phyloP scores from a whole-genome alignment of 768 basidiomycete species.

The Cubamyces sp. region DNA sequence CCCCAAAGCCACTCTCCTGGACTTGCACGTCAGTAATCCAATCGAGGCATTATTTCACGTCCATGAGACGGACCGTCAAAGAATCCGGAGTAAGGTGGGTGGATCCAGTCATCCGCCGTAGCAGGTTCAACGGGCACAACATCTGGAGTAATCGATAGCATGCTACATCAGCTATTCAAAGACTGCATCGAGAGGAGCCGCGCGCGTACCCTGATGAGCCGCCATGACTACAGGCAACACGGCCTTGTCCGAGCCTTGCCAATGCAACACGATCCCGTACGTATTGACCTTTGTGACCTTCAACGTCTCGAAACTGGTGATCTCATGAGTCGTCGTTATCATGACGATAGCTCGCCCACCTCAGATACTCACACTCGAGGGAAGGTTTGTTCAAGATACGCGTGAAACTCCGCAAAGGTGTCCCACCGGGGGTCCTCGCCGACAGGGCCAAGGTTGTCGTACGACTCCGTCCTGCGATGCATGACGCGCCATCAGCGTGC shows the following conservation, averaged over 20 bases:
- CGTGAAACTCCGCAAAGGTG: conserved; percentile 40
- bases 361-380: conserved; percentile 55
- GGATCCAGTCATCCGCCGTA: conserved; percentile 49
- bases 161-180: background rate
- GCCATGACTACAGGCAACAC: conserved; percentile 58
- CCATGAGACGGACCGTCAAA: conserved; percentile 37
- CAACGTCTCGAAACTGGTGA: conserved; percentile 42
- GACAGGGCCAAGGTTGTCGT: conserved; percentile 49
- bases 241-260: conserved; percentile 52
- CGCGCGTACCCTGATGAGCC: conserved; percentile 53
- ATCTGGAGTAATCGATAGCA: conserved; percentile 34
- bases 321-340: too few species aligned
- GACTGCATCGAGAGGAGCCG: background rate
- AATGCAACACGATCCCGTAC: conserved; percentile 62
- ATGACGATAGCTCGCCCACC: too few species aligned
- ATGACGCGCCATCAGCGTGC: background rate
- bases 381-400: conserved; percentile 53
- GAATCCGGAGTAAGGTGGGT: conserved; percentile 54
- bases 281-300: conserved; percentile 59
- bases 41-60: background rate
- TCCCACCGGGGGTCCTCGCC: conserved; percentile 52
- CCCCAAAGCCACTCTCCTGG: conserved; percentile 40
- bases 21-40: background rate
- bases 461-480: conserved; percentile 49
- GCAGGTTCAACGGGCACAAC: conserved; percentile 53